Base-by-base conservation (phyloP, 2,329 filamentous ascomycete species). In the Ceratocystis albifundus region DNA sequence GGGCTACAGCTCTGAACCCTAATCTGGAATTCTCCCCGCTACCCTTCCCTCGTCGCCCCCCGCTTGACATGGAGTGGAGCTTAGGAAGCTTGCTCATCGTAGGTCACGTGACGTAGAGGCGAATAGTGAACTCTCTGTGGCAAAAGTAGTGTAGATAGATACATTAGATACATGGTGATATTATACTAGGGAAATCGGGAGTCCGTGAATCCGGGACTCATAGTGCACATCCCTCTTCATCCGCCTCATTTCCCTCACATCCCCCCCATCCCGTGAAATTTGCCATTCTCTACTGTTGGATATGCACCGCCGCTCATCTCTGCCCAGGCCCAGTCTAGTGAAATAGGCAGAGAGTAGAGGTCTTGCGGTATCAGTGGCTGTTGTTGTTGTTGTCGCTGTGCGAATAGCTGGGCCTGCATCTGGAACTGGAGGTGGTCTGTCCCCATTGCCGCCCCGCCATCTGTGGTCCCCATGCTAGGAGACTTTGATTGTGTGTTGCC, bases 301-400 rank as follows among this genome's bases (percentile, higher is more conserved):
- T 86, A 86, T 1, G 80, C 79, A 8, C 83, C 84, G n/a, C 84
- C 83, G 41, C 82, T 85, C 79, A 87, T 85, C 74, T 86, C 84
- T 1, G 84, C 83, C 82, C 84, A 87, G 72, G 83, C 90, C 91
- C 92, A 96, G 73, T 97, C 93, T 25, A 97, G 81, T 2, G 90
- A 95, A 87, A 96, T 96, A 1, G 93, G 92, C 84, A 97, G 87
- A 74, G 93, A 88, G 85, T 94, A 99, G 30, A 97, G 76, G 76
- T 97, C 94, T 71, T 93, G 90, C 3, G 94, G 93, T 25, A 97
- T 84, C 72, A 96, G 88, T 0, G 92, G 92, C 70, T 95, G 89
- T 72, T 92, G 88, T 1, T 55, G 50, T 25, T 25, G 88, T 1
- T 55, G 50, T 25, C 15, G 50, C 50, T 55, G 50, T 6, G 22